Evolutionary conservation across 2,329 filamentous ascomycete species (phyloP).

Genomic region (Microthyrium microscopicum): DNA sequence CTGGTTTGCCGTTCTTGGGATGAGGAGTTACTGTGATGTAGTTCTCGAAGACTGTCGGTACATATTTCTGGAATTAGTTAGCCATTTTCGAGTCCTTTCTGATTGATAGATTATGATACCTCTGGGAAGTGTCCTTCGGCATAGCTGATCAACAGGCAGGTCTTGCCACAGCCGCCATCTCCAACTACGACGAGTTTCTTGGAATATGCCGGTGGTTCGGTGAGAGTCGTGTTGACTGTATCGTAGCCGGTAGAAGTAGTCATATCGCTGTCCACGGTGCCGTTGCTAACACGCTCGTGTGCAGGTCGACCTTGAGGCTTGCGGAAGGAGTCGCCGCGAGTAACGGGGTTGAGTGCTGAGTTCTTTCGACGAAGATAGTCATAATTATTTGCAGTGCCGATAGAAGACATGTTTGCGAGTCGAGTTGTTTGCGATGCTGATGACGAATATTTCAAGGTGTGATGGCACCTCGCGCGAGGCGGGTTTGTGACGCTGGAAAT

Average conservation of each 20-base stretch:
- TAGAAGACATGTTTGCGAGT: slow-evolving; percentile 12
- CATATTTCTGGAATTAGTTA: slow-evolving; percentile 64
- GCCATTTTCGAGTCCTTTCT: slow-evolving; percentile 3
- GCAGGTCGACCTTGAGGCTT: slow-evolving; percentile 32
- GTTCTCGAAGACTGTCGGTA: slow-evolving; percentile 97
- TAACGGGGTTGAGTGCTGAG: slow-evolving; percentile 15
- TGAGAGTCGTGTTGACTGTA: slow-evolving; percentile 50
- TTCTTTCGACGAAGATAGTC: slow-evolving; percentile 43
- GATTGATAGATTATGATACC: slow-evolving; percentile 49
- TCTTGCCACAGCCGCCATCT: slow-evolving; percentile 96
- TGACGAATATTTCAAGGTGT: too few relatives aligned
- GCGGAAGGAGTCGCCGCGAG: slow-evolving; percentile 19
- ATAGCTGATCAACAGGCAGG: slow-evolving; percentile 95
- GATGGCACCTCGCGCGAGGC: too few relatives aligned
- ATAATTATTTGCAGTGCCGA: slow-evolving; percentile 24
- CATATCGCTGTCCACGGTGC: slow-evolving; percentile 72
- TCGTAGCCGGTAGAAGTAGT: slow-evolving; percentile 60
- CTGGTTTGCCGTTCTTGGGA: slow-evolving; percentile 72
- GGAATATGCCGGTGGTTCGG: slow-evolving; percentile 81
- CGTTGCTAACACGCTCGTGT: slow-evolving; percentile 61
- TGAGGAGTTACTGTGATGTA: slow-evolving; percentile 97
- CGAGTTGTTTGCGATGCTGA: neutral
- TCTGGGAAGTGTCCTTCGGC: slow-evolving; percentile 98
- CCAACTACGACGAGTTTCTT: slow-evolving; percentile 99
- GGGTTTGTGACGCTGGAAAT: too few relatives aligned